These are phyloP conservation scores for Aphanomyces astaci DNA, from an alignment of 352 stramenopile species.

Conservation along the genomic window DNA sequence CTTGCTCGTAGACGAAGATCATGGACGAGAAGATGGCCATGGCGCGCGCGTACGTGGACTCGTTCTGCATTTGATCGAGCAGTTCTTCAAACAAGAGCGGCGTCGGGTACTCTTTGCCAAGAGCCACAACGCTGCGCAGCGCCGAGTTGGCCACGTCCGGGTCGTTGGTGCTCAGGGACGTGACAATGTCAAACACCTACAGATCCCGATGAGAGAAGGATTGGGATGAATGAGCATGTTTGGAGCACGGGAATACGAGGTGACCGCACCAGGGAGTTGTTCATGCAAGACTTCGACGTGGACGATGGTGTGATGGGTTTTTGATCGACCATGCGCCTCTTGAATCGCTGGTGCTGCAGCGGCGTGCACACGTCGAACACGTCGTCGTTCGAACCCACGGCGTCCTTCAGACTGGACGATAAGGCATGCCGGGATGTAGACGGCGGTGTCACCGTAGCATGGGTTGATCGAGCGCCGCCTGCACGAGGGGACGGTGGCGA, in stretches of 20 bases:
- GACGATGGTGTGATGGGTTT: conserved; percentile 22
- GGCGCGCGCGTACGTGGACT: conserved; percentile 55
- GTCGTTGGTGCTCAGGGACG: conserved; percentile 75
- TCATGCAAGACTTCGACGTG: conserved; percentile 17
- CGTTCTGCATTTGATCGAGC: conserved; percentile 71
- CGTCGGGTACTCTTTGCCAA: conserved; percentile 76
- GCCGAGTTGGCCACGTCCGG: conserved; percentile 65
- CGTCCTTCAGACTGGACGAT: not conserved
- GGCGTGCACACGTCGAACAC: not conserved
- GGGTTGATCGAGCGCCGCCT: not conserved
- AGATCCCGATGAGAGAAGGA: not conserved
- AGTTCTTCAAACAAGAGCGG: conserved; percentile 73
- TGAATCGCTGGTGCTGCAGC: not conserved
- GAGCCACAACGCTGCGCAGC: conserved; percentile 68
- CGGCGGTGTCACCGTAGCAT: not conserved
- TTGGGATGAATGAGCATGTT: not conserved
- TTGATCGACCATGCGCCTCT: not conserved
- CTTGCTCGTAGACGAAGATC: conserved; percentile 76
- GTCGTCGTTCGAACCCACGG: not conserved
- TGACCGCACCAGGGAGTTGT: conserved; percentile 20
- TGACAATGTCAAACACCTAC: conserved; percentile 22
- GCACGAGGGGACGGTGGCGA: not conserved
- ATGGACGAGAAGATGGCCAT: conserved; percentile 71
- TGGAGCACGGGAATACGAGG: not conserved
- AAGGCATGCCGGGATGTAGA: not conserved